Base-by-base conservation (phyloP, 495 filamentous ascomycete genomes). In the Podospora pseudopauciseta region DNA sequence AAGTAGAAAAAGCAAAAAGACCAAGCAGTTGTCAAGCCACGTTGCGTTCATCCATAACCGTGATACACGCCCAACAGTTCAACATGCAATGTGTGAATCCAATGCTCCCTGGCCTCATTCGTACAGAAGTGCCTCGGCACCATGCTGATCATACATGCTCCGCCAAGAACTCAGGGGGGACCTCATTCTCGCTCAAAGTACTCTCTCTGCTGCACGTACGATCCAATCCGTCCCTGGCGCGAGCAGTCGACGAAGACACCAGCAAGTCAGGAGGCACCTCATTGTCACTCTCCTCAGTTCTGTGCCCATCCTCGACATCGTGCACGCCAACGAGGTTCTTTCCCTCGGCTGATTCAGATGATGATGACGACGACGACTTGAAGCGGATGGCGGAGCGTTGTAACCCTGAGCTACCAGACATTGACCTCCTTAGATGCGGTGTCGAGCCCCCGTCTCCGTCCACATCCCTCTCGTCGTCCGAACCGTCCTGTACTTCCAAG, bases 271-370 rank as follows among this genome's bases (percentile, higher is more conserved):
- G 71, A 0, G 79, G 80, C 28, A 82, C 79, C 64, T 81, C 81
- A 26, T 79, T 78, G 60, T 76, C 75, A 66, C 74, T 77, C 56
- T 75, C 72, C 0, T 55, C 27, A 0, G 58, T 60, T 56, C 54
- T 70, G 26, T 81, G 5, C 39, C 39, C 79, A 4, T 72, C 73
- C 0, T 61, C 60, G 0, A 11, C 68, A 27, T 67, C 62, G 3
- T 80, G 78, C 32, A 81, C 77, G 26, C 83, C 80, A 61, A 85
- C 70, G n/a, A 85, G 71, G 60, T 80, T 76, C 69, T 77, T 78
- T 7, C 77, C 74, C 55, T 58, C 23, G 4, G n/a, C 23, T 26
- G n/a, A 20, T 26, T 58, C 23, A 4, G 15, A 39, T 61, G 23
- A 34, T 7, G n/a, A 32, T 26, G 26, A 27, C 26, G 62, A 27